Evolutionary conservation across 2,329 filamentous ascomycete species (phyloP), one percentile per base, ranked within the genome.

Genomic region (Peltaster fructicola): DNA sequence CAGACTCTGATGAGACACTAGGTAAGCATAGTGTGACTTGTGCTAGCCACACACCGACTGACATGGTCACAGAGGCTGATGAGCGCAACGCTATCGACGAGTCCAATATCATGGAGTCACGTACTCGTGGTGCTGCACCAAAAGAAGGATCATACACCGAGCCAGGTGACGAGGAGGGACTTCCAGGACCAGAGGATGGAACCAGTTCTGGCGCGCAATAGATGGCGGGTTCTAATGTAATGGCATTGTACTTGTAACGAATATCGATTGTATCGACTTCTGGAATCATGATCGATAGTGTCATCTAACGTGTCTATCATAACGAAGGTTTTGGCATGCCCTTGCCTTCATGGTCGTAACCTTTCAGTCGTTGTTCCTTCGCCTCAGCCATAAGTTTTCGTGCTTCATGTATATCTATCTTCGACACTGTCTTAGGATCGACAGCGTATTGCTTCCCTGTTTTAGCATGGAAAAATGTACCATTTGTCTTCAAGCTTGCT

Each of bases 161-260:
- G 50, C 61, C 59, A n/a, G 55, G 56, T 15, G 61, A 64, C 34
- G 58, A 63, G 27, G 60, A 63, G 43, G 53, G 43, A 22, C 24
- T 47, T 17, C 41, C 41, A 3, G 32, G 32, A 14, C 19, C 35
- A 13, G 32, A 39, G 7, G 38, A 40, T 33, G 39, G 40, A 3
- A 41, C 37, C 7, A 34, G 30, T 25, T 22, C 24, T 30, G 16
- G 22, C 17, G 17, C 30, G n/a, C n/a, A n/a, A 17, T 24, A 10
- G 23, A 9, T 24, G n/a, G 17, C 8, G 8, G n/a, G 8, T 18
- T 18, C 17, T 18, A 8, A 8, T 18, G 17, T 18, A 18, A 18
- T 18, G 17, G n/a, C n/a, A 20, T 15, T 7, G 24, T 3, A 21
- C 9, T 4, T 22, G n/a, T 12, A 14, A 7, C 7, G 11, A 7